A percentile compares a stretch with the other conserved stretches of the same genome.
Evolutionary conservation across 495 filamentous ascomycete species (phyloP).

Genomic region (Xylona heveae): DNA sequence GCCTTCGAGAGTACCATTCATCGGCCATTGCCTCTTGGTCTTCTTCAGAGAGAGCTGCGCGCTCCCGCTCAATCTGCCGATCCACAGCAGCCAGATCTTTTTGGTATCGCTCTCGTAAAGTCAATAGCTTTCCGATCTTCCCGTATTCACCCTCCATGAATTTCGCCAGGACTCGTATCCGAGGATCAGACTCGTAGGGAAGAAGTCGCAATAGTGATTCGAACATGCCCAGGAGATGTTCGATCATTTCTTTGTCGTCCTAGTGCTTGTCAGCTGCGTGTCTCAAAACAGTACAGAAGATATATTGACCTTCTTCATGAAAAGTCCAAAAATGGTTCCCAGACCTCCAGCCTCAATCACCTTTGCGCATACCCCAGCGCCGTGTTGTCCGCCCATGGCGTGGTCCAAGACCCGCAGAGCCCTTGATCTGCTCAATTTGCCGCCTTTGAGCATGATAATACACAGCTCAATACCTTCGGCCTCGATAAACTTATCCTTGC

Average conservation of each 20-base stretch:
- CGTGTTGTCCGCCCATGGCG: conserved; percentile 37
- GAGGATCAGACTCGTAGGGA: conserved; percentile 52
- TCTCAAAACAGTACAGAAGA: too few relatives aligned
- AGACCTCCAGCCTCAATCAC: conserved; percentile 72
- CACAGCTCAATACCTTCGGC: conserved; percentile 84
- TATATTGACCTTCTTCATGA: conserved; percentile 53
- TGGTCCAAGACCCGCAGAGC: conserved; percentile 72
- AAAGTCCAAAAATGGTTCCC: conserved; percentile 64
- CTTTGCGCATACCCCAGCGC: conserved; percentile 39
- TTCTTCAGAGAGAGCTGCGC: conserved; percentile 18
- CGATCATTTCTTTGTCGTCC: conserved; percentile 44
- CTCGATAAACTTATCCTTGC: conserved; percentile 68
- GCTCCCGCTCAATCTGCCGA: conserved; percentile 37
- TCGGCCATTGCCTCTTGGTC: conserved; percentile 45
- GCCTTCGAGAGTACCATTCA: conserved; percentile 63
- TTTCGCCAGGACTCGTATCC: conserved; percentile 75
- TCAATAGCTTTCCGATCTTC: conserved; percentile 49
- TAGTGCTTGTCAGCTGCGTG: conserved; percentile 13
- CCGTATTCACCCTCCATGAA: conserved; percentile 92
- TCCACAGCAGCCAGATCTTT: conserved; percentile 43
- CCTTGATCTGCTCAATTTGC: conserved; percentile 57
- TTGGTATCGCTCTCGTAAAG: conserved; percentile 50
- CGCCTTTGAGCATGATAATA: conserved; percentile 70
- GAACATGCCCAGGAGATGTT: conserved; percentile 82
- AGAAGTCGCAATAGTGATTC: conserved; percentile 62